These are phyloP conservation scores for Raphidocelis subcapitata DNA, from an alignment of 139 green algal species.

Conservation along the genomic window DNA sequence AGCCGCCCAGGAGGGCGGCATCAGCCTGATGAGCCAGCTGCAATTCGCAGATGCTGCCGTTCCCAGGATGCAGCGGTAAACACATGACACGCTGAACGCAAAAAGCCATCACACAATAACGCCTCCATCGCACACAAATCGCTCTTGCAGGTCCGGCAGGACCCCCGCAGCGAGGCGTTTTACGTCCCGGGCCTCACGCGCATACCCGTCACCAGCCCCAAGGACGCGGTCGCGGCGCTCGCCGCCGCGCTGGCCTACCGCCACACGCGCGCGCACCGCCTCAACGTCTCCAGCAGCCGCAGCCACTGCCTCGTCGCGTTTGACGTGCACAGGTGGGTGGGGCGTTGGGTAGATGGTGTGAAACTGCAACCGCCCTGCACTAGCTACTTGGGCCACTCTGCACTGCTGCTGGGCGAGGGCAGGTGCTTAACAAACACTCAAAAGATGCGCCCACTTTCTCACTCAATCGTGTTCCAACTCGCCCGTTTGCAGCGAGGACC, in stretches of 20 bases:
- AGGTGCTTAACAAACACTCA: too few species aligned
- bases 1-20: too few species aligned
- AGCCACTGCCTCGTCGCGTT: slow-evolving; percentile 78
- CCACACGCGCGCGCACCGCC: slow-evolving; percentile 48
- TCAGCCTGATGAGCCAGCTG: too few species aligned
- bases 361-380: too few species aligned
- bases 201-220: not conserved
- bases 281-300: slow-evolving; percentile 64
- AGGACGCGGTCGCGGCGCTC: slow-evolving; percentile 37
- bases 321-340: slow-evolving; percentile 41
- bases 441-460: too few species aligned
- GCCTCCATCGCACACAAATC: slow-evolving; percentile 21
- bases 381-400: too few species aligned
- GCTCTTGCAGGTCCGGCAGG: slow-evolving; percentile 53
- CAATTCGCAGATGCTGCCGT: too few species aligned
- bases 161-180: slow-evolving; percentile 52
- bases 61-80: too few species aligned
- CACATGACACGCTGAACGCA: too few species aligned
- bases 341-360: not conserved
- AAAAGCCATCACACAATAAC: too few species aligned
- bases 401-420: too few species aligned
- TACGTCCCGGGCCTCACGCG: slow-evolving; percentile 61
- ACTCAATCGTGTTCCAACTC: too few species aligned
- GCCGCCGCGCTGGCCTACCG: slow-evolving; percentile 43
- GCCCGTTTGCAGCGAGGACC: not conserved